phyloP scores from a whole-genome alignment of 495 filamentous ascomycete genomes.

The Rusavskia elegans region DNA sequence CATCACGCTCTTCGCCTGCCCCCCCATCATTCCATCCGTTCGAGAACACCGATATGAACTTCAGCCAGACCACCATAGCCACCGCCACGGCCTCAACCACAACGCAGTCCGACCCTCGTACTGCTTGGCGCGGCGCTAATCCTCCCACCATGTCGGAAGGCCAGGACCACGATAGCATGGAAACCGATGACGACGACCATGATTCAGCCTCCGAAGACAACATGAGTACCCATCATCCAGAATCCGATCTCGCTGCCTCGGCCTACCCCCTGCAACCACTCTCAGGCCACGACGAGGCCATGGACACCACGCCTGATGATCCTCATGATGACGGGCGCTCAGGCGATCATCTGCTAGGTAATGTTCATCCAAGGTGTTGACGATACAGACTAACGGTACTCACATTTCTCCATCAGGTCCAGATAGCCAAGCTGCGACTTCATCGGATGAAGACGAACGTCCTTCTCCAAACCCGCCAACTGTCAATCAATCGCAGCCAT shows the following conservation, averaged over 20 bases:
- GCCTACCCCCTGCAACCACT: neutral
- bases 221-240: slow-evolving; percentile 2
- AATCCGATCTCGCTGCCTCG: neutral
- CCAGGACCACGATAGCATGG: slow-evolving; percentile 17
- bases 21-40: neutral
- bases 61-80: neutral
- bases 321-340: neutral
- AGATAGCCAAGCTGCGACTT: neutral
- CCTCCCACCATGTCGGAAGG: neutral
- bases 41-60: neutral
- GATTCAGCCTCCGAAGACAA: slow-evolving; percentile 5
- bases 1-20: neutral
- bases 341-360: neutral
- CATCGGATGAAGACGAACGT: neutral
- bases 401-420: neutral
- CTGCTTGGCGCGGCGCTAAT: neutral
- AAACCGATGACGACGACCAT: slow-evolving; percentile 11
- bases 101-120: neutral
- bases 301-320: slow-evolving; percentile 15
- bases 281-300: slow-evolving; percentile 5
- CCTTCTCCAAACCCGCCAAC: neutral
- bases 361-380: too few species aligned
- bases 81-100: neutral
- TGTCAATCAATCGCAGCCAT: neutral
- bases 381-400: too few species aligned